A percentile compares a stretch with the other conserved stretches of the same genome.
phyloP scores from a whole-genome alignment of 495 filamentous ascomycete species.

The Melanomma pulvis-pyrius region DNA sequence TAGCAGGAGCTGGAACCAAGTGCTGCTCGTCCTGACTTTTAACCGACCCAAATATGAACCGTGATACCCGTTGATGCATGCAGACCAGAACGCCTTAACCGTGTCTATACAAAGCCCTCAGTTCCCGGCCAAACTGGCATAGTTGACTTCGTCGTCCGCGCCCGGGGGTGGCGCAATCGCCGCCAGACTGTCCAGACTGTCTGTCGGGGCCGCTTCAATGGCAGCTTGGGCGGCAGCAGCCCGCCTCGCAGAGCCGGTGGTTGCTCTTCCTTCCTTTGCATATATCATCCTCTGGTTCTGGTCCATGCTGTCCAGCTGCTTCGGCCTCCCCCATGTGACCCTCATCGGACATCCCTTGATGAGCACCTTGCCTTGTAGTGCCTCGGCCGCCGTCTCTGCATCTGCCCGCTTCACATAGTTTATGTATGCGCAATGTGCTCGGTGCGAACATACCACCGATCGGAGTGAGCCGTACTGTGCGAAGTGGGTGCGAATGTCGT shows the following conservation, averaged over 20 bases:
- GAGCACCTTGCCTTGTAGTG: slow-evolving; percentile 85
- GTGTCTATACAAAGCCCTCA: slow-evolving; percentile 48
- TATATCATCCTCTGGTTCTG: slow-evolving; percentile 75
- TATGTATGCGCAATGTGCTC: slow-evolving; percentile 93
- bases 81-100: slow-evolving; percentile 25
- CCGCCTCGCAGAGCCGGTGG: slow-evolving; percentile 51
- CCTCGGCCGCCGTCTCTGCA: slow-evolving; percentile 80
- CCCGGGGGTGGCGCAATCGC: slow-evolving; percentile 81
- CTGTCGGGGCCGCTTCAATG: slow-evolving; percentile 43
- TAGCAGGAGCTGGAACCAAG: slow-evolving; percentile 35
- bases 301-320: slow-evolving; percentile 85
- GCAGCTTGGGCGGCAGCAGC: slow-evolving; percentile 32
- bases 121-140: slow-evolving; percentile 83
- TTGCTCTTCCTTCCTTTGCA: slow-evolving; percentile 70
- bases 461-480: slow-evolving; percentile 82
- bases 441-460: slow-evolving; percentile 90
- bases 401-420: slow-evolving; percentile 83
- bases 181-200: slow-evolving; percentile 54
- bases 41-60: slow-evolving; percentile 10
- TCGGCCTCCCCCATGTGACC: slow-evolving; percentile 89
- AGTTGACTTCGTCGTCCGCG: slow-evolving; percentile 69
- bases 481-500: slow-evolving; percentile 88
- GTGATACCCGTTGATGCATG: slow-evolving; percentile 21
- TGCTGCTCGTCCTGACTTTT: slow-evolving; percentile 38
- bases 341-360: slow-evolving; percentile 82